phyloP scores from a whole-genome alignment of 768 basidiomycete genomes.

The Pulveroboletus ravenelii region DNA sequence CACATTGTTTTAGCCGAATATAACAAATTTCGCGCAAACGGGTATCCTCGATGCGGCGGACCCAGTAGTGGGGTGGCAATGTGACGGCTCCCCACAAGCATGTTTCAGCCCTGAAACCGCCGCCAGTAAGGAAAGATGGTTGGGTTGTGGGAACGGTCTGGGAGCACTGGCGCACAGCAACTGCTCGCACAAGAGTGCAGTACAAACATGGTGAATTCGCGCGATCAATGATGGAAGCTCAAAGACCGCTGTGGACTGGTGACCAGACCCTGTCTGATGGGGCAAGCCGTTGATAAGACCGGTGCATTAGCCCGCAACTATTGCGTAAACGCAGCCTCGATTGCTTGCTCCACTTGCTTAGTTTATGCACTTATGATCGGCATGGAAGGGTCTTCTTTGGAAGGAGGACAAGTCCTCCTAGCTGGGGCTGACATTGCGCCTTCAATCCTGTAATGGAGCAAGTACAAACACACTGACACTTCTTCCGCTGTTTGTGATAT shows the following conservation, averaged over 20 bases:
- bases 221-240: neutral
- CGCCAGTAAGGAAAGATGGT: neutral
- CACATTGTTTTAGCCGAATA: neutral
- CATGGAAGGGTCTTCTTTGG: neutral
- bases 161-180: neutral
- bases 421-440: neutral
- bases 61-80: neutral
- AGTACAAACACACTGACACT: neutral
- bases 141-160: neutral
- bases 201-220: neutral
- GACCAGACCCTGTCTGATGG: neutral
- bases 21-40: neutral
- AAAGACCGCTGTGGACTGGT: neutral
- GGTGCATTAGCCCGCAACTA: neutral
- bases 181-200: neutral
- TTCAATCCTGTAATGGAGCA: neutral
- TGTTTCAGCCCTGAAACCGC: neutral
- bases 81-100: neutral
- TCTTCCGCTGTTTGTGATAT: neutral
- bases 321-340: neutral
- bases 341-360: constrained; percentile 7
- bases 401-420: neutral
- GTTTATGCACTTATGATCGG: neutral
- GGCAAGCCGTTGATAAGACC: neutral
- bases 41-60: neutral